Base-by-base conservation (phyloP, 805 yeast genomes). In the Candida adriatica region DNA sequence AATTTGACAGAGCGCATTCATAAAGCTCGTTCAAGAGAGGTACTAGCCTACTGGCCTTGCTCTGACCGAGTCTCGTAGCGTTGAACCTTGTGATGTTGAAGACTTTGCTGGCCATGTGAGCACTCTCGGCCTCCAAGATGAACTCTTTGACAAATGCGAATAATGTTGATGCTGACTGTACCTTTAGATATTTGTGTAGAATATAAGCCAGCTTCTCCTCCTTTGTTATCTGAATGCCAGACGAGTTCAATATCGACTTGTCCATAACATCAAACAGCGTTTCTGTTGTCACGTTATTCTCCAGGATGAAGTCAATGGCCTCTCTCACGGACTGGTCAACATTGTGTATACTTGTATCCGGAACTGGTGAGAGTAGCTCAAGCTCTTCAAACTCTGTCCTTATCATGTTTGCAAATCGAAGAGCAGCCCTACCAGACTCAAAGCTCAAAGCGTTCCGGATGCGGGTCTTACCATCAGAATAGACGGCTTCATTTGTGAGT, bases 161-260 rank as follows among this genome's bases (percentile, higher is more conserved):
- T 11, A 40, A 18, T 10, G 13, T 16, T 1, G 23, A 3, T 4
- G 24, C n/a, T 7, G 28, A 32, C 18, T 32, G 20, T 6, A 23
- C 21, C 4, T 24, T 21, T 16, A 33, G 19, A 19, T 34, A 30
- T 3, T 14, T 31, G 8, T 17, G 11, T 6, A 34, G 20, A 8
- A 41, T n/a, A 10, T 20, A 31, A 3, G 14, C 6, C 8, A 37
- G 14, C 16, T 41, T 41, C n/a, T 37, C 30, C 6, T 41, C 39
- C 10, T 34, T 32, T 4, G 38, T 37, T 16, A 40, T 20, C 9
- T 34, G 38, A 5, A 8, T 16, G 2, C 26, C 25, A 2, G 14
- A 7, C 8, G 34, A 11, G 16, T 34, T 30, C 7, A 8, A 5
- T 9, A 37, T 24, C 16, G 14, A 24, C 6, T 26, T 27, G 2